Percentiles rank a stretch among this genome's conserved stretches.
phyloP scores from a whole-genome alignment of 495 filamentous ascomycete genomes.

The Geoglossum glabrum region DNA sequence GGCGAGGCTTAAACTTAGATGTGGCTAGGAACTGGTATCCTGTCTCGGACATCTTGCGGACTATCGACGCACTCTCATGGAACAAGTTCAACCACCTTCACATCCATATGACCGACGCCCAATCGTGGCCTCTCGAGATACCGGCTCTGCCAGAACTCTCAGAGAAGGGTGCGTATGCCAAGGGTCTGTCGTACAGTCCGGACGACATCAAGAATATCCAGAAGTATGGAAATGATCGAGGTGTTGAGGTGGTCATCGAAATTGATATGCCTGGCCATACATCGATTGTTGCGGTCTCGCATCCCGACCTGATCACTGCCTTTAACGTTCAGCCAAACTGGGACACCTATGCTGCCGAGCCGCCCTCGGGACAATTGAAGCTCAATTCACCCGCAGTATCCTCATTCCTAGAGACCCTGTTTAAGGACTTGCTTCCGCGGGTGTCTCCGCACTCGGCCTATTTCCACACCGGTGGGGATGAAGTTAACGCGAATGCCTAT shows the following conservation, averaged over 20 bases:
- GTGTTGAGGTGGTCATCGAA: slow-evolving; percentile 55
- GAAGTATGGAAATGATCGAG: slow-evolving; percentile 40
- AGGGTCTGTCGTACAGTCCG: slow-evolving; percentile 40
- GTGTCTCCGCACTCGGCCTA: slow-evolving; percentile 42
- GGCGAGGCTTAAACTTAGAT: slow-evolving; percentile 60
- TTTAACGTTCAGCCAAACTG: slow-evolving; percentile 46
- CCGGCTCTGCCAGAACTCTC: slow-evolving; percentile 49
- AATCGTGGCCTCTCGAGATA: slow-evolving; percentile 69
- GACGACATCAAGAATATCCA: slow-evolving; percentile 41
- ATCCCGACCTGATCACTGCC: slow-evolving; percentile 57
- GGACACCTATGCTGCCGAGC: slow-evolving; percentile 46
- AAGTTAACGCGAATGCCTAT: slow-evolving; percentile 57
- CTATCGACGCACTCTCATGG: slow-evolving; percentile 49
- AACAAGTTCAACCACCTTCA: slow-evolving; percentile 69
- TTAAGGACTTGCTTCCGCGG: slow-evolving; percentile 52
- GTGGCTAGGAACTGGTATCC: slow-evolving; percentile 45
- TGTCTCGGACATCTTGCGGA: slow-evolving; percentile 39
- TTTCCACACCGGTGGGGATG: slow-evolving; percentile 72
- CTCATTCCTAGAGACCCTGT: slow-evolving; percentile 44
- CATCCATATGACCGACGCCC: slow-evolving; percentile 60
- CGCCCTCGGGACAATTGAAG: slow-evolving; percentile 55
- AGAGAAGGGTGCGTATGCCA: slow-evolving; percentile 43
- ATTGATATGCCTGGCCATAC: slow-evolving; percentile 74
- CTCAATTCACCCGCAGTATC: slow-evolving; percentile 47
- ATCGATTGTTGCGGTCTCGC: slow-evolving; percentile 34